Base-by-base conservation (phyloP, 345 rosid genomes). In the Populus deltoides region DNA sequence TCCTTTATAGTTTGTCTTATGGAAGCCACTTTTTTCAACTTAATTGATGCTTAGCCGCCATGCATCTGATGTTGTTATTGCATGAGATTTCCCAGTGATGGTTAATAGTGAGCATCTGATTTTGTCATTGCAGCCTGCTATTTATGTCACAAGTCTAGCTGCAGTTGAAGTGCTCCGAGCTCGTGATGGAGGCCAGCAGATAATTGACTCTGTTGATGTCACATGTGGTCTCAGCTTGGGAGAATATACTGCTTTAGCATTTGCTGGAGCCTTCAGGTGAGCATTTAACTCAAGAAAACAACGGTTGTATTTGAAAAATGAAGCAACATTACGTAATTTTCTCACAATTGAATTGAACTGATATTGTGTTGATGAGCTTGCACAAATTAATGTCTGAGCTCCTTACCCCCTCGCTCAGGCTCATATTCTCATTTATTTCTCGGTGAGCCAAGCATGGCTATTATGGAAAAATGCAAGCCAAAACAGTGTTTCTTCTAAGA, bases 161-260 rank as follows among this genome's bases (percentile, higher is more conserved):
- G 98, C 99, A 18, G 97, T 97, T 57, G 99, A 94, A 79, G 80
- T 97, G 73, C 91, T 94, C 27, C 93, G 97, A 63, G 90, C 90
- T 43, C 90, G 91, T 47, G 96, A 97, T 70, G 95, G 95, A 29
- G 98, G 99, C 22, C 93, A 87, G 73, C 91, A 90, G 74, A 90
- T 92, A 82, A 94, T 92, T 78, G 92, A 92, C 86, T 92, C 98
- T 17, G 91, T 90, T 79, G 97, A 97, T 87, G 97, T 94, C 66
- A 92, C 97, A 12, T 93, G 98, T 73, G 99, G 99, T 59, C 94
- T 97, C 53, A 97, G 98, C 87, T 88, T 97, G 78, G 99, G 99
- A 78, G 99, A 96, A 85, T 97, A 97, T 79, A 91, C 98, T 78
- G 98, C 99, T 69, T 87, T 97, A 15, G 95, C 99, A 51, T 97